Evolutionary conservation across 2,329 filamentous ascomycete genomes (phyloP), one percentile per base, ranked within the genome.

Genomic region (Hymenoscyphus scutula): DNA sequence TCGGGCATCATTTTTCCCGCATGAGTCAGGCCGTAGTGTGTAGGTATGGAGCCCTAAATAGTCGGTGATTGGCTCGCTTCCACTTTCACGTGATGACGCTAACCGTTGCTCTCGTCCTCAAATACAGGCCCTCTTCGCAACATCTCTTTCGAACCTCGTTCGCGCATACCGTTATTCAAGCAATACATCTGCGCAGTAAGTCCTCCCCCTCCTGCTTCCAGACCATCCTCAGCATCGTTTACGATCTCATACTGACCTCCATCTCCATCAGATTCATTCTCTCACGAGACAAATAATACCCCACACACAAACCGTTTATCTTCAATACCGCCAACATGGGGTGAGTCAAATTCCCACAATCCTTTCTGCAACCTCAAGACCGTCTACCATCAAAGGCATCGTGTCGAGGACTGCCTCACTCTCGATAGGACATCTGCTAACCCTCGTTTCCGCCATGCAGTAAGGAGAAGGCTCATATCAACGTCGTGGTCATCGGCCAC

Each of bases 401-500:
- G 65, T 64, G 48, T 56, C 65, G 45, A 61, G 57, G 62, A 61
- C 48, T 53, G 51, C 34, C 8, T 62, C 27, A 19, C 69, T 66
- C 55, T 64, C 62, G n/a, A 68, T 67, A 51, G 57, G 62, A 53
- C 60, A 23, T 19, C 38, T 64, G 65, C 71, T 74, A 62, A 74
- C 65, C 6, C 32, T n/a, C 51, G 27, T 62, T 58, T 70, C 58
- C 56, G 29, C 66, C 54, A 58, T 71, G 74, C 77, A 94, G 93
- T 91, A 98, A 92, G 86, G 88, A 97, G 77, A 96, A 96, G 90
- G 83, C 81, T 82, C 94, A 98, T 82, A 92, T 98, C 83, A 93
- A 93, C 90, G 90, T 97, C 82, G 92, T 97, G 84, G 92, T 97
- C 82, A 96, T 96, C 87, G 92, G 93, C 87, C 94, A 97, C 89